Base-by-base conservation (phyloP, 2,329 filamentous ascomycete genomes). In the Elsinoe arachidis region DNA sequence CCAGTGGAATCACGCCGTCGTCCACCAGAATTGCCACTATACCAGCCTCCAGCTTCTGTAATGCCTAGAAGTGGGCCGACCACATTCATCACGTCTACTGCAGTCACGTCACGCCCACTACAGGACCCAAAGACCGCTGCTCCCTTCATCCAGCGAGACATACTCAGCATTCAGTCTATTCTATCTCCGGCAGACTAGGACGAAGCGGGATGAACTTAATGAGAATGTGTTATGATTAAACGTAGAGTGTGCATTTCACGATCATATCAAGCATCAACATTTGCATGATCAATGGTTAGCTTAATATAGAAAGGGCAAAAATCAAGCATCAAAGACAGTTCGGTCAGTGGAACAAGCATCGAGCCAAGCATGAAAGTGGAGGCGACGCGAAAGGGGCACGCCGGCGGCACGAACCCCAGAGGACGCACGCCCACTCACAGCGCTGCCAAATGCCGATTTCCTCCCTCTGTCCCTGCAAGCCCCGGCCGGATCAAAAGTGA, bases 91-190 rank as follows among this genome's bases (percentile, higher is more conserved):
- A n/a, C 23, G 2, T 44, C 17, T 12, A 19, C 56, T 12, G 33
- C 38, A 10, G 17, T 49, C 19, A 54, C 56, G 9, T 51, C 49
- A 14, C 19, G 21, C 15, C 35, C 46, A 14, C 10, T 21, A 5
- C 33, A 17, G 10, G 46, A 57, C 15, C 14, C 33, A 4, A 44
- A 53, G 19, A 15, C 33, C 12, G 15, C 44, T n/a, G 34, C 49
- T 9, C 23, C 55, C 5, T 46, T 14, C n/a, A 11, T 30, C 26
- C 56, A 41, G 30, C 35, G 56, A 12, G 56, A 46, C n/a, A 46
- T 53, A 10, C 63, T 67, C 56, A 69, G 66, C 60, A 69, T 69
- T 33, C 64, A 68, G 57, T 66, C 67, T 15, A 63, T 69, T 38
- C 64, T 69, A 10, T 56, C 58, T 15, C 38, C 57, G 17, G 37